Evolutionary conservation across 495 filamentous ascomycete genomes (phyloP), one percentile per base, ranked within the genome.

Genomic region (Penicillium macrosclerotiorum): DNA sequence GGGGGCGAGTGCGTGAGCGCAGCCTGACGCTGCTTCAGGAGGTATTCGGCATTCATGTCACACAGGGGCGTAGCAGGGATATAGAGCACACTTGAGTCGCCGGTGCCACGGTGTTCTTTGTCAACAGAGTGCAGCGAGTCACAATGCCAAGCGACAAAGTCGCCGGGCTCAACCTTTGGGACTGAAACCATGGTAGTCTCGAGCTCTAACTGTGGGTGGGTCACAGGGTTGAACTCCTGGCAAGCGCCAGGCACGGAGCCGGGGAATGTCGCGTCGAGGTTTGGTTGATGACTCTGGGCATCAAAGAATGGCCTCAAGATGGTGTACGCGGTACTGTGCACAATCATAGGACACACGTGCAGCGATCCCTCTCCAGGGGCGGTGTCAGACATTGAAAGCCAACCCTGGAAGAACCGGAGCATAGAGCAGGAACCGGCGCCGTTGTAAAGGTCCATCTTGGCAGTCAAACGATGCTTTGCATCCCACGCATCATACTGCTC

Each of bases 141-240:
- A 55, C 90, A 95, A 63, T 96, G 90, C 90, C 90, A 96, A 2
- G 83, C 82, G 1, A 96, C 90, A 60, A 85, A 94, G 59, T 95
- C 90, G 2, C 90, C 90, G 1, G 90, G 90, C 26, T 70, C 72
- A 11, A 95, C 86, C 14, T 72, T 65, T 1, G 90, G 90, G 1
- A 93, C 71, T 46, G 89, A 82, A 3, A 91, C 78, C 90, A 96
- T 95, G 1, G 84, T 84, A 16, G 45, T 32, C 29, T 77, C 68
- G 3, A 95, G 76, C 23, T 85, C 73, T 17, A 95, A 73, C 52
- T 95, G 86, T 1, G 90, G 90, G 57, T 95, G 90, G 27, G 86
- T 71, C 2, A 71, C 67, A 1, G 77, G 69, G 29, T 77, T 84
- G 13, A 92, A 77, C 61, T 96, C 90, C 61, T 95, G 90, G 20